These are phyloP conservation scores for Rhytidiadelphus loreus DNA, from an alignment of 225 moss, liverwort and hornwort genomes.

Conservation along the genomic window DNA sequence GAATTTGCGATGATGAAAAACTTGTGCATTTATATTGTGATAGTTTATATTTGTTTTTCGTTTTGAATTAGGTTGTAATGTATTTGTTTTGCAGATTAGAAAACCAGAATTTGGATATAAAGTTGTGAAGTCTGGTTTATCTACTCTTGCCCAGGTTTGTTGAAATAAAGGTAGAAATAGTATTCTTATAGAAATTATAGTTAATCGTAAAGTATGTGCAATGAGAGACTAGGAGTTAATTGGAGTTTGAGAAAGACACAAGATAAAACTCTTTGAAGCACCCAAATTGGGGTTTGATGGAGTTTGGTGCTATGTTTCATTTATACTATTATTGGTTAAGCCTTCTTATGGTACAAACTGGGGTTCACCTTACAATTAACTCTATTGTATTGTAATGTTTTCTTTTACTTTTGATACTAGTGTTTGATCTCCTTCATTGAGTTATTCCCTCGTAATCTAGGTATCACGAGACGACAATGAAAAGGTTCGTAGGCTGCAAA, in stretches of 20 bases:
- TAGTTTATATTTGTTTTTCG: not conserved
- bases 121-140: conserved; percentile 5
- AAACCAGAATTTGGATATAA: conserved; percentile 21
- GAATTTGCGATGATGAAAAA: not conserved
- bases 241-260: no score
- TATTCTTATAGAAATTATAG: not conserved
- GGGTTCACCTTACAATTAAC: no score
- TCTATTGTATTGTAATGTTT: not conserved
- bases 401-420: not conserved
- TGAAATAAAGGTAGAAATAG: not conserved
- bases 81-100: conserved; percentile 11
- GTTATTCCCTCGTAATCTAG: not conserved
- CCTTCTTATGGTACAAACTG: no score
- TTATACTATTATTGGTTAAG: no score
- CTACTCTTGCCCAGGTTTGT: conserved; percentile 24
- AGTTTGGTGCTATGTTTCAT: no score
- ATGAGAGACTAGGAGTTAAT: no score
- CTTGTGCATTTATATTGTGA: not conserved
- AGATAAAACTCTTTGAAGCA: no score
- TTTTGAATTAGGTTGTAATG: not conserved
- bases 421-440: not conserved
- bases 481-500: conserved; percentile 23
- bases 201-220: no score
- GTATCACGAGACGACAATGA: conserved; percentile 6
- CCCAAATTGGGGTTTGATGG: no score